Evolutionary conservation across 2,329 filamentous ascomycete species (phyloP).

Genomic region (Pseudopyricularia cyperi): DNA sequence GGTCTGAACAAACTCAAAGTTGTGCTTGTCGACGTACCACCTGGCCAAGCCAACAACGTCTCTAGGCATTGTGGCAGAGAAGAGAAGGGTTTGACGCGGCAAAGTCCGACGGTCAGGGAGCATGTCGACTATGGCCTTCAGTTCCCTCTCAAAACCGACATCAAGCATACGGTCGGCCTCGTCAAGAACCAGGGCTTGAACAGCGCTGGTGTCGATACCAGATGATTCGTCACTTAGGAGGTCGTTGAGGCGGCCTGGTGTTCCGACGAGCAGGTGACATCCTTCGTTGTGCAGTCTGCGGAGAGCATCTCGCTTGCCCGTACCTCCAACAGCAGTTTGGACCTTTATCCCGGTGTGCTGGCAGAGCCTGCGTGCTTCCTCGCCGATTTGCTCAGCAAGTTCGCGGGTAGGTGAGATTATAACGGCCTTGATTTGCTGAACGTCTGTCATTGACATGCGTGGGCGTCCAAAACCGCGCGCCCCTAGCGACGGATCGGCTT

Average conservation of each 20-base stretch:
- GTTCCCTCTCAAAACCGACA: constrained; percentile 65
- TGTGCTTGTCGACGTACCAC: constrained; percentile 58
- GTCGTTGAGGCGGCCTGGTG: constrained; percentile 78
- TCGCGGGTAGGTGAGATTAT: constrained; percentile 71
- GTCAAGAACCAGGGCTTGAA: constrained; percentile 82
- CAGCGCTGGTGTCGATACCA: constrained; percentile 59
- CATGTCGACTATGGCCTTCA: constrained; percentile 43
- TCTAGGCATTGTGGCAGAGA: constrained; percentile 82
- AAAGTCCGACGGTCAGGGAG: constrained; percentile 52
- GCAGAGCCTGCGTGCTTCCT: constrained; percentile 60
- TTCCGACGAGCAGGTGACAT: constrained; percentile 82
- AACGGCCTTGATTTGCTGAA: constrained; percentile 47
- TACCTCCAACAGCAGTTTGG: constrained; percentile 82
- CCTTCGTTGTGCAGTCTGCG: constrained; percentile 55
- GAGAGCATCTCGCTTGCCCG: constrained; percentile 60
- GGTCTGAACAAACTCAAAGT: constrained; percentile 87
- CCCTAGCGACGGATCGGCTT: constrained; percentile 47
- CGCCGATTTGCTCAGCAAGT: constrained; percentile 67
- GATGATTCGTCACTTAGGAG: constrained; percentile 54
- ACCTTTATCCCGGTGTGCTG: constrained; percentile 51
- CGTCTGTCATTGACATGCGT: background rate
- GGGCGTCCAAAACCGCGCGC: constrained; percentile 17
- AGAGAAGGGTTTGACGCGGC: constrained; percentile 81
- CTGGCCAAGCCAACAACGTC: constrained; percentile 73
- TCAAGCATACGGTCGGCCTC: constrained; percentile 98